Percentiles rank a stretch among this genome's conserved stretches.
phyloP scores from a whole-genome alignment of 1,284 basidiomycete genomes.

The Sanghuangporus weigelae region DNA sequence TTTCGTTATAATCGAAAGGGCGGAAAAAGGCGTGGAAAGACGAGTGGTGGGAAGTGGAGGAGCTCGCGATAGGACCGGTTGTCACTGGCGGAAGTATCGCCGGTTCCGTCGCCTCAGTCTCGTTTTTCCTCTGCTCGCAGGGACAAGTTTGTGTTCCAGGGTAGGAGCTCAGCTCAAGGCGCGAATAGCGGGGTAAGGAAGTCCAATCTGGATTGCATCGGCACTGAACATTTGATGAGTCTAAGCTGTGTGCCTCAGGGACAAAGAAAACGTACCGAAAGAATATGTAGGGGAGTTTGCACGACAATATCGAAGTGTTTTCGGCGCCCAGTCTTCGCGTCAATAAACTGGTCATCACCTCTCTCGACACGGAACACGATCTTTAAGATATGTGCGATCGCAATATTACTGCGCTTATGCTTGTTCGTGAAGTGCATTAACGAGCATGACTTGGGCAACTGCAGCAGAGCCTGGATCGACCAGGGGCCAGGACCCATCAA shows the following conservation, averaged over 20 bases:
- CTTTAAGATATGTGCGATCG: slow-evolving; percentile 77
- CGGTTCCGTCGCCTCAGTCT: background rate
- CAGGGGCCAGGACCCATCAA: slow-evolving; percentile 75
- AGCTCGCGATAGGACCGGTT: background rate
- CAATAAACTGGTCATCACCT: slow-evolving; percentile 62
- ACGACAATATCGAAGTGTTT: slow-evolving; percentile 92
- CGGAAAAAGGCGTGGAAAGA: slow-evolving; percentile 7
- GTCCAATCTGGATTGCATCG: slow-evolving; percentile 77
- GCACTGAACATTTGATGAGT: slow-evolving; percentile 41
- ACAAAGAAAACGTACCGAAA: slow-evolving; percentile 54
- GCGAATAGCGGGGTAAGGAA: slow-evolving; percentile 66
- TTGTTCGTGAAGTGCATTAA: slow-evolving; percentile 77
- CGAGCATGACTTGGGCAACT: slow-evolving; percentile 51
- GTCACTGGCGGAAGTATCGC: slow-evolving; percentile 4
- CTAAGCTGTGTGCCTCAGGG: slow-evolving; percentile 1
- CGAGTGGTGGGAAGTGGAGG: background rate
- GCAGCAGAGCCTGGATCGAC: slow-evolving; percentile 53
- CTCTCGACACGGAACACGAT: slow-evolving; percentile 82
- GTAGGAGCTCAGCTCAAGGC: slow-evolving; percentile 33
- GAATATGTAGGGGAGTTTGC: slow-evolving; percentile 73
- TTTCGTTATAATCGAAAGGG: background rate
- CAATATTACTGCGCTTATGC: slow-evolving; percentile 78
- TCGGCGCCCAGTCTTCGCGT: slow-evolving; percentile 62
- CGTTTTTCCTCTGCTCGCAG: slow-evolving; percentile 28
- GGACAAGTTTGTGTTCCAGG: slow-evolving; percentile 38